Evolutionary conservation across 768 basidiomycete genomes (phyloP).

Genomic region (Chlorophyllum brunneum): DNA sequence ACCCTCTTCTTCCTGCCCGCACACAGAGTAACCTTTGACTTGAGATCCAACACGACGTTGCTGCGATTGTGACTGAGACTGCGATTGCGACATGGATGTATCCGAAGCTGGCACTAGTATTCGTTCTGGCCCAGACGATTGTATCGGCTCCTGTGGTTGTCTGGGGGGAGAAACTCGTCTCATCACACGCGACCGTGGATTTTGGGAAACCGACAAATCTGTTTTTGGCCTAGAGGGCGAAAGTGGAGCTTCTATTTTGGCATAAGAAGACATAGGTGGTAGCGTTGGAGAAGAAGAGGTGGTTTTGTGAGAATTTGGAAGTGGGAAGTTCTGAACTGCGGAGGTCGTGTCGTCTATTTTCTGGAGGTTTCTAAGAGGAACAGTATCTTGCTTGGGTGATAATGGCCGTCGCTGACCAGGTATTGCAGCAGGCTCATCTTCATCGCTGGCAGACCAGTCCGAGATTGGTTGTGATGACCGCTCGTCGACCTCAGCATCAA

Average conservation of each 20-base stretch:
- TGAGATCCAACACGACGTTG: slow-evolving; percentile 7
- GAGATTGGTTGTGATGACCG: slow-evolving; percentile 8
- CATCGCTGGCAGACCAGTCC: slow-evolving; percentile 1
- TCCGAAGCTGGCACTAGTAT: slow-evolving; percentile 59
- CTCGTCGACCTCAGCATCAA: neutral
- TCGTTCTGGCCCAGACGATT: slow-evolving; percentile 30
- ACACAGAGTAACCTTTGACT: neutral
- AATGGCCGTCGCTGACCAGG: neutral
- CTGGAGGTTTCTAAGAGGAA: neutral
- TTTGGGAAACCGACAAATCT: neutral
- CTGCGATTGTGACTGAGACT: slow-evolving; percentile 28
- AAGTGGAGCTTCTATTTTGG: neutral
- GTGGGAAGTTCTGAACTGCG: neutral
- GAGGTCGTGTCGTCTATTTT: neutral
- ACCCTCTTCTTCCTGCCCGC: neutral
- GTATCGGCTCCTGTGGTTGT: slow-evolving; percentile 27
- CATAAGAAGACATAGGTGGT: slow-evolving; percentile 9
- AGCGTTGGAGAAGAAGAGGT: neutral
- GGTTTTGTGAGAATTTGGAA: slow-evolving; percentile 1
- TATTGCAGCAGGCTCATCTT: neutral
- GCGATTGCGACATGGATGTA: slow-evolving; percentile 36
- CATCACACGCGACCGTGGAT: slow-evolving; percentile 23
- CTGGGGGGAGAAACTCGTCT: slow-evolving; percentile 48
- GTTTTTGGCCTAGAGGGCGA: neutral
- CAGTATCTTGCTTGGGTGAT: neutral